A percentile compares a stretch with the other conserved stretches of the same genome.
These are phyloP conservation scores for Larix kaempferi DNA, from an alignment of 75 land plant species.

Conservation along the genomic window DNA sequence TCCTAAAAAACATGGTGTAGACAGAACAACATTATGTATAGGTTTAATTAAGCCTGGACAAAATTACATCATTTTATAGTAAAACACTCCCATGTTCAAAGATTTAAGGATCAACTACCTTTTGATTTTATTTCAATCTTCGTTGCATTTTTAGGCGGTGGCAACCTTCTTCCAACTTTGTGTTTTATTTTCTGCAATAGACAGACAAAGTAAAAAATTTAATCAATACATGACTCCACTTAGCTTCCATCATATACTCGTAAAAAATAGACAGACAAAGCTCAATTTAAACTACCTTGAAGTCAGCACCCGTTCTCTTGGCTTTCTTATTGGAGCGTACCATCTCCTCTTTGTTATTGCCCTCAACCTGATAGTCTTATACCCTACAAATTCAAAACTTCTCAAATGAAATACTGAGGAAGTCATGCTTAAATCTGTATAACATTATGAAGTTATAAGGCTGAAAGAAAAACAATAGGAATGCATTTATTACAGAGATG, in stretches of 20 bases:
- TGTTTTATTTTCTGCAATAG: slow-evolving; percentile 71
- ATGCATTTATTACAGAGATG: no score
- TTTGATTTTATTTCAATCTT: slow-evolving; percentile 77
- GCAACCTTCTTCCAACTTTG: slow-evolving; percentile 88
- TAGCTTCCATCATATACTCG: neutral
- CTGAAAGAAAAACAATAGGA: no score
- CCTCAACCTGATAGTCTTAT: no score
- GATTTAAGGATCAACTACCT: slow-evolving; percentile 31
- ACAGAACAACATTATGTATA: neutral
- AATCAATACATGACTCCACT: neutral
- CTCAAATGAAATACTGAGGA: no score
- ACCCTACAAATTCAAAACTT: no score
- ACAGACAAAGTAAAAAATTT: neutral
- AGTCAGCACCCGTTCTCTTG: slow-evolving; percentile 1
- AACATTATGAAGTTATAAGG: no score
- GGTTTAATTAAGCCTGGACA: neutral
- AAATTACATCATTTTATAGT: neutral
- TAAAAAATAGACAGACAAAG: neutral
- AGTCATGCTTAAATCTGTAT: no score
- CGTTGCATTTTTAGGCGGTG: slow-evolving; percentile 81
- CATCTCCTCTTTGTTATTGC: neutral
- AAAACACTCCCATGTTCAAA: neutral
- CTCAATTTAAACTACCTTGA: neutral
- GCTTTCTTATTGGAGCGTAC: slow-evolving; percentile 1
- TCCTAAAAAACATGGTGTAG: neutral